Evolutionary conservation across 2,329 filamentous ascomycete species (phyloP), one percentile per base, ranked within the genome.

Genomic region (Aplosporella prunicola): DNA sequence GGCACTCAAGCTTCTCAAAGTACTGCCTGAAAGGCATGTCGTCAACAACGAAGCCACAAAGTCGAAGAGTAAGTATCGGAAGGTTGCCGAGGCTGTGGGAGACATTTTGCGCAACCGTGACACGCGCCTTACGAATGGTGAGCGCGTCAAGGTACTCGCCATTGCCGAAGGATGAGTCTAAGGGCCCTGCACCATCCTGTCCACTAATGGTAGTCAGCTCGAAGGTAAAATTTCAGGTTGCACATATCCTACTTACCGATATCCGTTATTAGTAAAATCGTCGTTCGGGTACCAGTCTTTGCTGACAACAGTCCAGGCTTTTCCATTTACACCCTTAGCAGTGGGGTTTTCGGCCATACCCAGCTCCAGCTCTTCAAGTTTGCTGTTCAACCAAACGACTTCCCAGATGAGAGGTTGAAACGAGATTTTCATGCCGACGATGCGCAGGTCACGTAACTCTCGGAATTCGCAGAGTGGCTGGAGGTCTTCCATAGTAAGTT

Each of bases 71-170:
- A 31, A 9, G 46, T 49, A 28, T 9, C 16, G 28, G 28, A 15
- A 30, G 10, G 9, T 18, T 14, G 10, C 38, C 16, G 13, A 35
- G 25, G 3, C 30, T 41, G 47, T 49, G 43, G 40, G 0, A 53
- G 45, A 1, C 45, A 10, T 53, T 50, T 5, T 49, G 16, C 4
- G 44, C 44, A 24, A 51, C 46, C 2, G 51, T 43, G 13, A 54
- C 50, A n/a, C 55, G 52, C 10, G 51, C 53, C 31, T 51, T 55
- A 13, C 51, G 47, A 29, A 58, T 58, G 25, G 49, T 51, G 18
- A 49, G 45, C 25, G 43, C 32, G 37, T 58, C 55, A 3, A 58
- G 51, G 26, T 58, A 58, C 30, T 58, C 55, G n/a, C 55, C 55
- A 17, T 46, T 48, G 1, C 55, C 55, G 16, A 50, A 44, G 0